Base-by-base conservation (phyloP, 345 rosid genomes). In the Raphanus raphanistrum region DNA sequence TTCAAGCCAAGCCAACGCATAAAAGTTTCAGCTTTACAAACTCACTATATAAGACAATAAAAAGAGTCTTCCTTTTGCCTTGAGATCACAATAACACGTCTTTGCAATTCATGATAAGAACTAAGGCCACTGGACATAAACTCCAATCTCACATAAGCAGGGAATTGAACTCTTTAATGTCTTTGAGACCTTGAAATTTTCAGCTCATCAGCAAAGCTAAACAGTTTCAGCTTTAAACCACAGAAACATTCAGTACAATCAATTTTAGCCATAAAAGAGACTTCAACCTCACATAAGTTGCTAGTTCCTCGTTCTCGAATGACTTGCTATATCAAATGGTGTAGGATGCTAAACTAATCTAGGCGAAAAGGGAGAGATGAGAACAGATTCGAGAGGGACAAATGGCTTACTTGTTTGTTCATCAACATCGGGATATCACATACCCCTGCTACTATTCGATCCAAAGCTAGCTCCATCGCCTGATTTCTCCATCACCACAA, bases 401-500 rank as follows among this genome's bases (percentile, higher is more conserved):
- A 10, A 4, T 13, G 54, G 54, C 41, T 57, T 54, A 87, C 98
- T 92, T 95, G 81, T 76, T 92, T 92, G 2, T 85, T 90, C 33
- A 77, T 55, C 81, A 95, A 71, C 98, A 88, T 90, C 15, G 98
- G 88, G 15, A 96, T 97, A 61, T 92, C 96, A 61, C 96, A 92
- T 32, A 92, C 92, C 48, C 97, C 98, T 8, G 90, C 75, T 62
- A 92, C 92, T 55, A 95, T 77, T 62, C 96, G 82, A 50, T 88
- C 87, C 71, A 78, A 86, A 0, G 96, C 89, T 65, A 91, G 82
- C 79, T 88, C 86, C 2, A 97, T 80, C 28, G 87, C 95, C 98
- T 94, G 69, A 45, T 45, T 45, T 45, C 15, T 13, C 54, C 54
- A 45, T 13, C 16, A 6, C 15, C 54, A 45, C 54, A 16, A 45